Conservation (phyloP, 495 filamentous ascomycete genomes). For the Entonaema liquescens region DNA sequence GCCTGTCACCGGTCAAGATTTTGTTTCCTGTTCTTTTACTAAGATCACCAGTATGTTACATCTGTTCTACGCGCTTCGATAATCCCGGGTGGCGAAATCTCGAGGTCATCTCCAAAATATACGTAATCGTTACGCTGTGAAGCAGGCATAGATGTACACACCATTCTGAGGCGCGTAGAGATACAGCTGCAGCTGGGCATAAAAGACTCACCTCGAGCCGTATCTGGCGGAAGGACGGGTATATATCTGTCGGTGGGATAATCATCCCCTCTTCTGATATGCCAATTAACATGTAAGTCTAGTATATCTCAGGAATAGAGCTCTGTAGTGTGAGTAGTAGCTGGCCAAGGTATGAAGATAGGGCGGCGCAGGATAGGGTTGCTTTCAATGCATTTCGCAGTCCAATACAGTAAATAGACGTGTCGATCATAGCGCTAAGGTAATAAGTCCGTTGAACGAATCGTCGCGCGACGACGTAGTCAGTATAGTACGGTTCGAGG, state of each 20-base stretch:
- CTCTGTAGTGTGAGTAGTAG: constrained; percentile 7
- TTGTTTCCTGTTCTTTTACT: too few relatives aligned
- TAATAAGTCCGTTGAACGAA: constrained; percentile 13
- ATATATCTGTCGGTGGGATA: constrained; percentile 12
- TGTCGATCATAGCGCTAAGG: constrained; percentile 28
- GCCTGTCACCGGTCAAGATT: not conserved
- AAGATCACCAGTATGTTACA: not conserved
- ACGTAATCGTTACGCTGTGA: constrained; percentile 17
- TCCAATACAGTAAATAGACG: constrained; percentile 23
- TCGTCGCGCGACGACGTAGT: constrained; percentile 17
- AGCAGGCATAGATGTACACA: not conserved
- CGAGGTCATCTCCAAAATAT: not conserved
- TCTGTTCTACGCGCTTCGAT: not conserved
- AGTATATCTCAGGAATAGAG: constrained; percentile 12
- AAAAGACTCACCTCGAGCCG: constrained; percentile 23
- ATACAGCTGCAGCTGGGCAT: not conserved
- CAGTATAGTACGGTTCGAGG: not conserved
- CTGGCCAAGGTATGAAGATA: constrained; percentile 17
- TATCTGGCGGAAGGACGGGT: constrained; percentile 19
- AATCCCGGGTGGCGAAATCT: not conserved
- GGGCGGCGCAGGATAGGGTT: constrained; percentile 35
- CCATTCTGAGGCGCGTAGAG: not conserved
- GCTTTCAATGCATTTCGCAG: constrained; percentile 23
- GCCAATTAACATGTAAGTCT: constrained; percentile 24
- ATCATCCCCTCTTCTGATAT: not conserved